Percentiles rank a stretch among this genome's conserved stretches.
phyloP scores from a whole-genome alignment of 768 basidiomycete species.

The Rhizopogon salebrosus region DNA sequence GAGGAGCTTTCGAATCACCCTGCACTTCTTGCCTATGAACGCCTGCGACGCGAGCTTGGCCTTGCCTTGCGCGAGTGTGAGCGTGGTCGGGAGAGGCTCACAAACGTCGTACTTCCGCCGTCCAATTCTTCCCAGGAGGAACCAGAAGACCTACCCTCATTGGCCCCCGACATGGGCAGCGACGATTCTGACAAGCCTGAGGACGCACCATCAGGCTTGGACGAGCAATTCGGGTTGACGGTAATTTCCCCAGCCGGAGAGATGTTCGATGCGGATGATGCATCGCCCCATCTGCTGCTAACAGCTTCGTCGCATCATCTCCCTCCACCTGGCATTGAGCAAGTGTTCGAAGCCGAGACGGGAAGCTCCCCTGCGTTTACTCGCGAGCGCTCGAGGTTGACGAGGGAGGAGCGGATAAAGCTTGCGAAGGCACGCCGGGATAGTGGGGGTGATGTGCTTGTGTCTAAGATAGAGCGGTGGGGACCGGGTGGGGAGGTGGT shows the following conservation, averaged over 20 bases:
- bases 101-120: slow-evolving; percentile 51
- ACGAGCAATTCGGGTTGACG: slow-evolving; percentile 16
- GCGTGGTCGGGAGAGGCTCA: slow-evolving; percentile 62
- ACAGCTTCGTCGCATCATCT: slow-evolving; percentile 48
- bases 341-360: slow-evolving; percentile 74
- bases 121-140: slow-evolving; percentile 25
- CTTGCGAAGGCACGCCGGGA: slow-evolving; percentile 51
- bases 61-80: slow-evolving; percentile 79
- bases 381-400: slow-evolving; percentile 60
- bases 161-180: slow-evolving; percentile 45
- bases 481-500: slow-evolving; percentile 78
- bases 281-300: slow-evolving; percentile 48
- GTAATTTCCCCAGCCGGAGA: slow-evolving; percentile 19
- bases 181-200: slow-evolving; percentile 52
- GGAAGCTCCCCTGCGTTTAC: slow-evolving; percentile 31
- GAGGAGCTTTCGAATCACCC: slow-evolving; percentile 31
- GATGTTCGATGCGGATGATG: slow-evolving; percentile 42
- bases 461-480: slow-evolving; percentile 42
- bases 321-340: slow-evolving; percentile 66
- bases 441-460: slow-evolving; percentile 25
- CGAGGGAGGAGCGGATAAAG: slow-evolving; percentile 71
- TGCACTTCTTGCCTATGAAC: slow-evolving; percentile 68
- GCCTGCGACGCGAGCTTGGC: slow-evolving; percentile 71
- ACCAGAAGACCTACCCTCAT: slow-evolving; percentile 43
- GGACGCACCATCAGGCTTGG: slow-evolving; percentile 29